Conservation (phyloP, 2,329 filamentous ascomycete genomes). For the Basipetospora sp. region DNA sequence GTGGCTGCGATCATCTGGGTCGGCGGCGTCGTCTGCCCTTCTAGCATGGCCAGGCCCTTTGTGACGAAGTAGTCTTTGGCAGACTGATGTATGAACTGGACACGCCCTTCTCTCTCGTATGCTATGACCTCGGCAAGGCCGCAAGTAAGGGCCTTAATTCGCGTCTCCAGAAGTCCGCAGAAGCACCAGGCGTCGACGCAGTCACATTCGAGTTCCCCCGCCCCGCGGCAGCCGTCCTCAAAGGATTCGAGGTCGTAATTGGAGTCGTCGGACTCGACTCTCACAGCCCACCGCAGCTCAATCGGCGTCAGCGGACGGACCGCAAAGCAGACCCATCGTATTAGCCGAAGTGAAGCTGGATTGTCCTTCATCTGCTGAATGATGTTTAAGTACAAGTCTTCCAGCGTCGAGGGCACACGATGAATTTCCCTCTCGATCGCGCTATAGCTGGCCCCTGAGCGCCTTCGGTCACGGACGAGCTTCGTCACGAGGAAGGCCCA, state of each 20-base stretch:
- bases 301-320: constrained; percentile 11
- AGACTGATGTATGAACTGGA: constrained; percentile 21
- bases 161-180: constrained; percentile 1
- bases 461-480: constrained; percentile 8
- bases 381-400: constrained; percentile 14
- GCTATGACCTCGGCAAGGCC: constrained; percentile 16
- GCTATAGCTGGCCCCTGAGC: constrained; percentile 1
- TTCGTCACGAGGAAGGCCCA: constrained; percentile 21
- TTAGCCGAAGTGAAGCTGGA: constrained; percentile 12
- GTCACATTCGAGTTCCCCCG: constrained; percentile 10
- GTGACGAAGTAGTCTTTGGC: constrained; percentile 19
- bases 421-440: constrained; percentile 13
- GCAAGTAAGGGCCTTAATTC: constrained; percentile 13
- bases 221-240: constrained; percentile 8
- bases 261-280: constrained; percentile 11
- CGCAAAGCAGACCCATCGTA: constrained; percentile 21
- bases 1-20: background rate
- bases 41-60: constrained; percentile 11
- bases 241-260: constrained; percentile 13
- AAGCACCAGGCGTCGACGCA: constrained; percentile 6
- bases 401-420: constrained; percentile 12
- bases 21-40: background rate
- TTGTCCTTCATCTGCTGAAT: constrained; percentile 9
- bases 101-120: too few relatives aligned
- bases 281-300: constrained; percentile 19